Percentiles rank a stretch among this genome's conserved stretches.
Conservation (phyloP, 2,329 filamentous ascomycete species). For the Pseudogymnoascus sp. region DNA sequence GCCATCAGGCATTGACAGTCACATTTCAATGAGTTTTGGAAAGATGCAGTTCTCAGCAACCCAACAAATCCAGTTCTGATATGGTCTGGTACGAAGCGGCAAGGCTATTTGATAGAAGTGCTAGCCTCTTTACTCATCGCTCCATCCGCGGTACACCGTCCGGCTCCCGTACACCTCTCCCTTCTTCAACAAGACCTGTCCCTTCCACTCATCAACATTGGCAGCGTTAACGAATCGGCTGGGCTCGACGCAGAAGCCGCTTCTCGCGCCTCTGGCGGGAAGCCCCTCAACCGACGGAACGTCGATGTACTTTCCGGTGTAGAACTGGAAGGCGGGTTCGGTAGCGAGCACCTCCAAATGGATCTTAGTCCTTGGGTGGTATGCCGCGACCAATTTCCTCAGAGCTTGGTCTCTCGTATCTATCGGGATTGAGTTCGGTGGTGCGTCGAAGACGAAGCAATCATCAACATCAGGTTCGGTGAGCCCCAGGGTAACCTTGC, state of each 20-base stretch:
- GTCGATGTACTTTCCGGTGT: constrained; percentile 79
- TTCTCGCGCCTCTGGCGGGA: constrained; percentile 57
- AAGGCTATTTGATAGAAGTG: neutral
- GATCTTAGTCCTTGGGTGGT: constrained; percentile 65
- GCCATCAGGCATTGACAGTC: neutral
- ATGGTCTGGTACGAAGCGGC: neutral
- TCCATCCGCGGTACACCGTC: constrained; percentile 81
- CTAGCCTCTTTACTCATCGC: constrained; percentile 34
- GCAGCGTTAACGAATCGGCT: constrained; percentile 83
- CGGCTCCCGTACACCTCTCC: constrained; percentile 74
- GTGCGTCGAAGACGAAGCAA: constrained; percentile 65
- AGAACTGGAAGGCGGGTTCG: constrained; percentile 95
- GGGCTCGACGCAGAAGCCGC: constrained; percentile 88
- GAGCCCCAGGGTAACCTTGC: constrained; percentile 64
- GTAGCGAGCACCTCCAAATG: constrained; percentile 85
- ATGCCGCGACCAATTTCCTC: constrained; percentile 59
- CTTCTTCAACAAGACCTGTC: constrained; percentile 72
- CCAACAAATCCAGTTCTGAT: neutral
- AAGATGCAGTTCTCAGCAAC: neutral
- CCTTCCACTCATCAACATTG: constrained; percentile 73
- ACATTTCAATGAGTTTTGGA: neutral
- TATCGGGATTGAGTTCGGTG: constrained; percentile 34
- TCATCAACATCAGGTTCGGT: constrained; percentile 69
- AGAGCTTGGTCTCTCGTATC: constrained; percentile 51
- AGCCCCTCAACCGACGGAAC: constrained; percentile 55